These are phyloP conservation scores for Kwoniella mangroviensis DNA, from an alignment of 768 basidiomycete species.

Conservation along the genomic window DNA sequence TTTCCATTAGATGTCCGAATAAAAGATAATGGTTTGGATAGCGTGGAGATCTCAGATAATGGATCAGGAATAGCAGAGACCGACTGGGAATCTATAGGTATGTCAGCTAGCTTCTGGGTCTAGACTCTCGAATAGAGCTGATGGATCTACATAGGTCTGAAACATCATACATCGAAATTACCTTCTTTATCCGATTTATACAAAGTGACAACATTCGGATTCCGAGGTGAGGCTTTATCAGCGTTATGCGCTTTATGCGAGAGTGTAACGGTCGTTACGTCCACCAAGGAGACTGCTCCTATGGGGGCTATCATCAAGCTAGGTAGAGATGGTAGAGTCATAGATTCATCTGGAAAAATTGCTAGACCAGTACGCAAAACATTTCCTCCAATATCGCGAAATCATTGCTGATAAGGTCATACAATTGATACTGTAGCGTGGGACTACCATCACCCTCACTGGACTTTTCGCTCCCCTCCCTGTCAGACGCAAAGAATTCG, in stretches of 20 bases:
- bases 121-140: not conserved
- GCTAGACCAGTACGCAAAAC: constrained; percentile 72
- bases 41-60: constrained; percentile 89
- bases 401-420: not conserved
- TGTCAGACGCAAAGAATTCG: constrained; percentile 88
- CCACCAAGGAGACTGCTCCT: constrained; percentile 72
- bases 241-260: constrained; percentile 86
- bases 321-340: constrained; percentile 68
- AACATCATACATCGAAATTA: constrained; percentile 93
- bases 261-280: constrained; percentile 71
- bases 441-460: constrained; percentile 77
- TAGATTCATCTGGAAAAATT: constrained; percentile 64
- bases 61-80: constrained; percentile 79
- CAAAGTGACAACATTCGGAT: constrained; percentile 81
- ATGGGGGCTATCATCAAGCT: constrained; percentile 80
- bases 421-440: constrained; percentile 65
- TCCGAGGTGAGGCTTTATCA: constrained; percentile 93
- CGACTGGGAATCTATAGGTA: constrained; percentile 80
- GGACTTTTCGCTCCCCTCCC: constrained; percentile 80
- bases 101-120: constrained; percentile 38
- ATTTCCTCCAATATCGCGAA: not conserved
- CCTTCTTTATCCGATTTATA: constrained; percentile 73
- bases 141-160: constrained; percentile 68
- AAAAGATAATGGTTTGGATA: constrained; percentile 79
- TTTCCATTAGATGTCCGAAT: constrained; percentile 76